Conservation (phyloP, 352 stramenopile genomes). For the Phytopythium delawarense region DNA sequence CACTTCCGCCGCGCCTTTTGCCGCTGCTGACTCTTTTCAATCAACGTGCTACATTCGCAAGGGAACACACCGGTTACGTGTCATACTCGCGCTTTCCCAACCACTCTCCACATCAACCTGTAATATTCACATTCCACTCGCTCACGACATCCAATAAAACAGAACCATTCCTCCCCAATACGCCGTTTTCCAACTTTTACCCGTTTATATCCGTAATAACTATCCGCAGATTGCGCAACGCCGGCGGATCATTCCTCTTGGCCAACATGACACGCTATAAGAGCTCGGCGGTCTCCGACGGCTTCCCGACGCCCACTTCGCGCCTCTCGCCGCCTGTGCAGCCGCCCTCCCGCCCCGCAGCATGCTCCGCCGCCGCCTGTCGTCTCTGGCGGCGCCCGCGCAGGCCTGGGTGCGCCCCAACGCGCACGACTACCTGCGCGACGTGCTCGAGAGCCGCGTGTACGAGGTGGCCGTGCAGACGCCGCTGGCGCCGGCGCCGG, state of each 20-base stretch:
- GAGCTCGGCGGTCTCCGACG: too few relatives aligned
- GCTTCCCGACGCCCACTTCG: slow-evolving; percentile 1
- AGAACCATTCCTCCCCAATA: too few relatives aligned
- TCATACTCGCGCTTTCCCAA: too few relatives aligned
- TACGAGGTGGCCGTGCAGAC: slow-evolving; percentile 83
- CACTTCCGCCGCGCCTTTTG: too few relatives aligned
- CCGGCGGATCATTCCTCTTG: slow-evolving; percentile 16
- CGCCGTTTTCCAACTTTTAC: too few relatives aligned
- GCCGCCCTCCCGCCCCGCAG: not conserved
- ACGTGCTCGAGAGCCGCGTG: slow-evolving; percentile 77
- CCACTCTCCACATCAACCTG: too few relatives aligned
- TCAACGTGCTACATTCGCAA: too few relatives aligned
- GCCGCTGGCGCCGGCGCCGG: slow-evolving; percentile 52
- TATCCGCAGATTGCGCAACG: slow-evolving; percentile 6
- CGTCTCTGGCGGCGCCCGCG: slow-evolving; percentile 17
- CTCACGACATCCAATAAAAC: too few relatives aligned
- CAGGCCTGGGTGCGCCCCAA: slow-evolving; percentile 62
- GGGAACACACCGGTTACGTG: too few relatives aligned
- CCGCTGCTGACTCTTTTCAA: too few relatives aligned
- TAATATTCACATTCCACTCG: too few relatives aligned
- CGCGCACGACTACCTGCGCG: slow-evolving; percentile 71
- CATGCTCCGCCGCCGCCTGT: slow-evolving; percentile 42
- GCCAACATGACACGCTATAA: not conserved
- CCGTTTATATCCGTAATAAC: not conserved
- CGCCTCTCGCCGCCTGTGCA: not conserved